These are phyloP conservation scores for Amaranthus palmeri DNA, from an alignment of 148 eudicot species.

Conservation along the genomic window DNA sequence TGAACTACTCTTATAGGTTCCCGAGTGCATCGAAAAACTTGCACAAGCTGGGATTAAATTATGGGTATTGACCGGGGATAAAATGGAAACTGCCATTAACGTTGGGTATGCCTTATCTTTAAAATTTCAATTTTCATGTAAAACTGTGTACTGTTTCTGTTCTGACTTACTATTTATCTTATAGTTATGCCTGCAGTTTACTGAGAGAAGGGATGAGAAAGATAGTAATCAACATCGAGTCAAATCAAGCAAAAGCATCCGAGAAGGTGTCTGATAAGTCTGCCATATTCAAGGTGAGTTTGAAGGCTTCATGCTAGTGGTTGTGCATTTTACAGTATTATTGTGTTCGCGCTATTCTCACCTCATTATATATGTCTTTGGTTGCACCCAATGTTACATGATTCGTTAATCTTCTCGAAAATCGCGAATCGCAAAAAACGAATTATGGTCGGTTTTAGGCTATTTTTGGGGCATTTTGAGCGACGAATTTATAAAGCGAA, in stretches of 20 bases:
- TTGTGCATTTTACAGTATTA: neutral
- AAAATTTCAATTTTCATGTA: neutral
- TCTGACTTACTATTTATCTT: neutral
- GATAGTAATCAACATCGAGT: slow-evolving; percentile 47
- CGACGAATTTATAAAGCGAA: too few relatives aligned
- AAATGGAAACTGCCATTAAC: slow-evolving; percentile 72
- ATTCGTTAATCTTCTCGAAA: too few relatives aligned
- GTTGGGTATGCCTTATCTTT: slow-evolving; percentile 40
- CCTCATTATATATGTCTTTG: too few relatives aligned
- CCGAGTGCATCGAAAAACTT: slow-evolving; percentile 69
- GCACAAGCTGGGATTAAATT: slow-evolving; percentile 63
- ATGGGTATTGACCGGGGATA: slow-evolving; percentile 73
- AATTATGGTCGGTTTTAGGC: too few relatives aligned
- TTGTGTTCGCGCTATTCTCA: neutral
- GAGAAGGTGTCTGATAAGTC: slow-evolving; percentile 40
- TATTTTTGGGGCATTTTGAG: too few relatives aligned
- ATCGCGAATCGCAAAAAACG: too few relatives aligned
- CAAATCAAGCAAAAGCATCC: slow-evolving; percentile 29
- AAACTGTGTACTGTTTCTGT: neutral
- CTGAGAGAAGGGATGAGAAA: slow-evolving; percentile 66
- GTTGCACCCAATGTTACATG: too few relatives aligned
- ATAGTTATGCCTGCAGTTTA: slow-evolving; percentile 62
- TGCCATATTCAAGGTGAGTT: slow-evolving; percentile 31
- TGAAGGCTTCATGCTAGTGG: neutral
- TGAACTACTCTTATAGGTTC: slow-evolving; percentile 35